Conservation (phyloP, 2,329 filamentous ascomycete species). For the Plenodomus lindquistii region DNA sequence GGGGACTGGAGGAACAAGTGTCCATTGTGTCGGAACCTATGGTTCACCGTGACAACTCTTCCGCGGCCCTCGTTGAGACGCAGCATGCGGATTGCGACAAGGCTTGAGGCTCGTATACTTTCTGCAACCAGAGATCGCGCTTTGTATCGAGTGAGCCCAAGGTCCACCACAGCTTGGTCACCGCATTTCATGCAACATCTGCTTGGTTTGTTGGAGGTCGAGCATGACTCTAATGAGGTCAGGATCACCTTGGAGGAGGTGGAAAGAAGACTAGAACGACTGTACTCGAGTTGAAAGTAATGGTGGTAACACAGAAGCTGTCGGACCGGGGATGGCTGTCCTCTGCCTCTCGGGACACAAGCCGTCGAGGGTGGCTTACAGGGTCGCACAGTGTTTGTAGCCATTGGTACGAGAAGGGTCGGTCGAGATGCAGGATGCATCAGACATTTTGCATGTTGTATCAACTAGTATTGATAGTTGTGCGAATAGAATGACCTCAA, state of each 20-base stretch:
- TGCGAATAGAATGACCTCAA: too few relatives aligned
- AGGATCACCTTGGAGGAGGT: slow-evolving; percentile 3
- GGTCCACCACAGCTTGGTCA: neutral
- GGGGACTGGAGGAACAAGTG: slow-evolving; percentile 12
- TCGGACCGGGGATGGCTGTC: neutral
- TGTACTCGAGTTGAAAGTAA: neutral
- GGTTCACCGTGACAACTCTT: neutral
- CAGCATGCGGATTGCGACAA: slow-evolving; percentile 1
- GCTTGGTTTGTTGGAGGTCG: slow-evolving; percentile 2
- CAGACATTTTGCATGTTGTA: too few relatives aligned
- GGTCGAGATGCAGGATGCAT: neutral
- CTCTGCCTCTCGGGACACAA: neutral
- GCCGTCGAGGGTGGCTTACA: neutral
- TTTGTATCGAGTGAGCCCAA: neutral
- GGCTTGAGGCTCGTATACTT: neutral
- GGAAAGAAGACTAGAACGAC: neutral
- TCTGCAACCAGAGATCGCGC: neutral
- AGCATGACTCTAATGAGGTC: slow-evolving; percentile 2
- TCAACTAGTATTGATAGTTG: too few relatives aligned
- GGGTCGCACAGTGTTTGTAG: neutral
- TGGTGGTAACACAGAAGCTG: neutral
- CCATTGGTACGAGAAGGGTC: too few relatives aligned
- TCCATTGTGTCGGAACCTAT: slow-evolving; percentile 10
- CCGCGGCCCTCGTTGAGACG: neutral
- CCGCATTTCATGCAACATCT: slow-evolving; percentile 2